Evolutionary conservation across 2,329 filamentous ascomycete species (phyloP).

Genomic region (Metarhizium humberi): DNA sequence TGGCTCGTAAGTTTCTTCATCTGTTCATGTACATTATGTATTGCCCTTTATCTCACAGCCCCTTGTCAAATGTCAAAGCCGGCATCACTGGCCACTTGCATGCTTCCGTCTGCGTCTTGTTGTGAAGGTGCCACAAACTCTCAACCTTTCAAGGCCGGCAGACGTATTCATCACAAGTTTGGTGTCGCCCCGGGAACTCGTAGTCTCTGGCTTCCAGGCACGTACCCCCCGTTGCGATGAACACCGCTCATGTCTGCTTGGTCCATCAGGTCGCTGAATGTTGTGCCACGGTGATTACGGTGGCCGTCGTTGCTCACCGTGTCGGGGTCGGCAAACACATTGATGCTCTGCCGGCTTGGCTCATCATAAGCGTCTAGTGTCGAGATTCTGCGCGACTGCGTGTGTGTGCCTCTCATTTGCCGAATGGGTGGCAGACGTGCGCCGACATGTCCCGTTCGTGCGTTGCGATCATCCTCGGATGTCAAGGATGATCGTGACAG

Average conservation of each 20-base stretch:
- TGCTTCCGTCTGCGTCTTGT: too few relatives aligned
- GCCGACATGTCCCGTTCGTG: conserved; percentile 17
- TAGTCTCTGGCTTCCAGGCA: background rate
- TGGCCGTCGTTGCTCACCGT: conserved; percentile 17
- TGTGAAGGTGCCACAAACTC: too few relatives aligned
- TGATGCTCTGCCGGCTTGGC: conserved; percentile 39
- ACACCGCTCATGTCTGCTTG: conserved; percentile 33
- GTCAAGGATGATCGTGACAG: conserved; percentile 11
- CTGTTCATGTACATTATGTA: background rate
- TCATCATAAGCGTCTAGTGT: conserved; percentile 30
- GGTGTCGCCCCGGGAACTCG: conserved; percentile 26
- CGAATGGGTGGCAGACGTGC: conserved; percentile 27
- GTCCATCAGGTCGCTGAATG: conserved; percentile 45
- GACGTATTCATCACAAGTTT: conserved; percentile 13
- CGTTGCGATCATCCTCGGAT: conserved; percentile 16
- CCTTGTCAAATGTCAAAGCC: background rate
- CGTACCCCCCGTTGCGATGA: conserved; percentile 31
- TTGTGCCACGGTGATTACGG: conserved; percentile 27
- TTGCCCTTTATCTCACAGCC: background rate
- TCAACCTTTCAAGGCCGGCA: too few relatives aligned
- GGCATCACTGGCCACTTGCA: too few relatives aligned
- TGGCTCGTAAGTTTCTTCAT: too few relatives aligned
- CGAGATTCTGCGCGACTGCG: conserved; percentile 14
- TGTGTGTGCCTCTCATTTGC: conserved; percentile 24
- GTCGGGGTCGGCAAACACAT: conserved; percentile 10